Base-by-base conservation (phyloP, 2,329 filamentous ascomycete species). In the Cercospora brassicicola region DNA sequence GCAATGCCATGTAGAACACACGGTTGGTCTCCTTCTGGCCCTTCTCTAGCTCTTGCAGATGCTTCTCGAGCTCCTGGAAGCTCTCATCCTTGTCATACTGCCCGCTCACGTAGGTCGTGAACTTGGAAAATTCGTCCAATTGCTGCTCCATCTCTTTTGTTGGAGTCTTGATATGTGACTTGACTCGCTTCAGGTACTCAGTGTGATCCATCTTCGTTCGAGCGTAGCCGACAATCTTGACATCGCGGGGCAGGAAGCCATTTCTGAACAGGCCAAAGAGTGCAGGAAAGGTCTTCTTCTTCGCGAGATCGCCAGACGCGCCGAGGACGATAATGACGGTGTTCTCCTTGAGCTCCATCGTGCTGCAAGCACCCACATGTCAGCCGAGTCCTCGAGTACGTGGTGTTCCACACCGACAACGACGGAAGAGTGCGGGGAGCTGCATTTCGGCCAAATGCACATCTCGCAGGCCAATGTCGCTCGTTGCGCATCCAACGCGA, bases 231-330 rank as follows among this genome's bases (percentile, higher is more conserved):
- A 99, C 89, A 80, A 99, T 97, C 82, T 90, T 92, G 83, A 97
- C 93, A 82, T 96, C 93, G 83, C 96, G 96, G 76, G 84, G 95
- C 62, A 99, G 91, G 85, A 98, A 99, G 83, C 97, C 94, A 86
- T 99, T 99, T 80, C 95, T 93, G 85, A 94, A 97, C 78, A 99
- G 89, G 76, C 95, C 95, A 80, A 99, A 99, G 66, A 99, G 89
- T 69, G 95, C 95, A 73, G 95, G 95, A 84, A 96, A 99, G 56
- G 95, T 99, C 90, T 99, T 99, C 90, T 99, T 99, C 88, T 99
- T 99, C 62, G 95, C 95, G 74, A 99, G 85, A 86, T 99, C 95
- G 78, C 95, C 95, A 63, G 95, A 99, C 73, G 95, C 95, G 78
- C 95, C 95, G 74, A 99, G 90, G 77, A 99, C 95, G 77, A 99